A percentile compares a stretch with the other conserved stretches of the same genome.
Conservation (phyloP, 805 yeast species). For the Barnettozyma botsteinii region DNA sequence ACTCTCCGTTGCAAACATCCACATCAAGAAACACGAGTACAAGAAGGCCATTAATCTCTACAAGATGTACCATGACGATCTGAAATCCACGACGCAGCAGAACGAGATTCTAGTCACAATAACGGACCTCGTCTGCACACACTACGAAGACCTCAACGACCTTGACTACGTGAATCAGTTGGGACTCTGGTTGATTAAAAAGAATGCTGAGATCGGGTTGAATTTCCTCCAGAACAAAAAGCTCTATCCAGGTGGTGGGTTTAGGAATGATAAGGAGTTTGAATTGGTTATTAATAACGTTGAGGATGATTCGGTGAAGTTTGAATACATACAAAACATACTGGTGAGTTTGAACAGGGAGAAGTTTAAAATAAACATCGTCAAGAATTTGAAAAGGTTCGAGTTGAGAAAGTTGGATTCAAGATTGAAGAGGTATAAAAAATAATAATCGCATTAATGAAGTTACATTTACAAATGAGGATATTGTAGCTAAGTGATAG, state of each 20-base stretch:
- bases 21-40: conserved; percentile 6
- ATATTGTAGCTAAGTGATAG: no score
- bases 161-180: conserved; percentile 3
- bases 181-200: conserved; percentile 8
- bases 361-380: conserved; percentile 4
- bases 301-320: conserved; percentile 8
- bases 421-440: conserved; percentile 1
- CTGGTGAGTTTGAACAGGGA: conserved; percentile 7
- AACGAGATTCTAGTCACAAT: conserved; percentile 2
- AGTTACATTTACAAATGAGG: no score
- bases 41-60: conserved; percentile 5
- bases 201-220: conserved; percentile 6
- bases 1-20: conserved; percentile 6
- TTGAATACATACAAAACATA: conserved; percentile 7
- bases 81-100: neutral
- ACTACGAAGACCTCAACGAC: conserved; percentile 1
- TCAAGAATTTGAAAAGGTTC: conserved; percentile 7
- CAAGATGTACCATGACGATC: neutral
- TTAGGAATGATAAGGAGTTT: conserved; percentile 2
- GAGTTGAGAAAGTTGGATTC: conserved; percentile 6
- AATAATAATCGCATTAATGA: no score
- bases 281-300: conserved; percentile 6
- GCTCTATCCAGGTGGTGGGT: neutral
- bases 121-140: conserved; percentile 4
- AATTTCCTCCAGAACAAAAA: conserved; percentile 8